These are phyloP conservation scores for Scortechinia acanthostroma DNA, from an alignment of 2,329 filamentous ascomycete species.

Conservation along the genomic window DNA sequence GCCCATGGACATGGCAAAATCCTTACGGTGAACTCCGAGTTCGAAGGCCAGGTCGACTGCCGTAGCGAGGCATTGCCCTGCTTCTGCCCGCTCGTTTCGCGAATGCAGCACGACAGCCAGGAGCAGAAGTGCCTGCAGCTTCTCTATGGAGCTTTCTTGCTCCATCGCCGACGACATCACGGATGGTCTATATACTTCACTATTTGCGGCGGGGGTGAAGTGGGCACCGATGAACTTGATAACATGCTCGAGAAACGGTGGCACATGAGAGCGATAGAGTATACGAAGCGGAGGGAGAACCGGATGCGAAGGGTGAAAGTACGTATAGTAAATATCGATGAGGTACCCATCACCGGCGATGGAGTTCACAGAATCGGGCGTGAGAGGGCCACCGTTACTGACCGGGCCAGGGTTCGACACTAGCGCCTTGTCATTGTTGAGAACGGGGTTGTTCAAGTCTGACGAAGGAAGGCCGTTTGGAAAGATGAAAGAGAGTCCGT, in stretches of 20 bases:
- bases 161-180: constrained; percentile 12
- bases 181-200: constrained; percentile 22
- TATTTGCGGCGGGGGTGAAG: background rate
- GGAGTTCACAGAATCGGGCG: background rate
- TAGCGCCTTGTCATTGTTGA: background rate
- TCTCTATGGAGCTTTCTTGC: constrained; percentile 11
- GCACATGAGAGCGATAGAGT: background rate
- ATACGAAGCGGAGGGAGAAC: background rate
- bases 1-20: constrained; percentile 35
- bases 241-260: background rate
- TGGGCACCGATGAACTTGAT: constrained; percentile 1
- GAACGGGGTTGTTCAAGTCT: background rate
- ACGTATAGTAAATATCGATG: constrained; percentile 1
- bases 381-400: background rate
- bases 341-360: background rate
- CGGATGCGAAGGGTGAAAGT: background rate
- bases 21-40: constrained; percentile 43
- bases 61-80: constrained; percentile 35
- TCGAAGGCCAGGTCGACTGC: constrained; percentile 46
- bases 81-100: constrained; percentile 39
- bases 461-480: background rate
- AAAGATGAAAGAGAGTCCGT: background rate
- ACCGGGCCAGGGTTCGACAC: background rate
- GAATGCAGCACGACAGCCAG: constrained; percentile 50
- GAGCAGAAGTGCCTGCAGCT: constrained; percentile 47